Conservation (phyloP, 148 eudicot species). For the Polygonum aviculare region DNA sequence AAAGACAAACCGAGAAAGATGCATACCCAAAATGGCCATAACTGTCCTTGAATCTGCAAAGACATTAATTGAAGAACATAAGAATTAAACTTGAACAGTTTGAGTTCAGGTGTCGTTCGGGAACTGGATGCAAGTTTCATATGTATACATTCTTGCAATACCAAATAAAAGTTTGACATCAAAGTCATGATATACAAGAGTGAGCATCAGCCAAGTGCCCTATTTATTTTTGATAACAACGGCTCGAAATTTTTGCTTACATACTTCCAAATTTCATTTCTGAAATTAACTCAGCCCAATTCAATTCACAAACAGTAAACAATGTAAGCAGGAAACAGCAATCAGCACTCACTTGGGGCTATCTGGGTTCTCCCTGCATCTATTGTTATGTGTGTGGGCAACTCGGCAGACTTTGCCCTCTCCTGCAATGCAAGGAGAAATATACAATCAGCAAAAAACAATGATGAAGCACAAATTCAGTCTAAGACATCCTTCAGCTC, state of each 20-base stretch:
- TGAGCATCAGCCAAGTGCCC: background rate
- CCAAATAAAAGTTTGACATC: background rate
- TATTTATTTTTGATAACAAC: background rate
- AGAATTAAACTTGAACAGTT: background rate
- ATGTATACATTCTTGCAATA: too few species aligned
- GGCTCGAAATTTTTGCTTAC: too few species aligned
- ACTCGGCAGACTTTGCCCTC: slow-evolving; percentile 69
- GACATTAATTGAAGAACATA: slow-evolving; percentile 3
- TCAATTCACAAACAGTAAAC: background rate
- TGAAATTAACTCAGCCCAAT: background rate
- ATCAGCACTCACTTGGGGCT: slow-evolving; percentile 73
- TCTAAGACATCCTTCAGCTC: background rate
- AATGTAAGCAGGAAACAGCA: background rate
- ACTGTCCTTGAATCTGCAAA: slow-evolving; percentile 92
- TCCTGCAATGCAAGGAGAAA: slow-evolving; percentile 37
- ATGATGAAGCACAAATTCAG: background rate
- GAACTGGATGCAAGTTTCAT: background rate
- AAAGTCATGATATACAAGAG: background rate
- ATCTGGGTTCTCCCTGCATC: slow-evolving; percentile 99
- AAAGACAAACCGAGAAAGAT: background rate
- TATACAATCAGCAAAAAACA: background rate
- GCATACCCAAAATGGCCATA: slow-evolving; percentile 90
- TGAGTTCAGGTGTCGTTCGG: background rate
- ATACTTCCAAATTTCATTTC: background rate
- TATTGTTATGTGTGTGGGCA: slow-evolving; percentile 73